Evolutionary conservation across 2,329 filamentous ascomycete species (phyloP).

Genomic region (Rutstroemia sp.): DNA sequence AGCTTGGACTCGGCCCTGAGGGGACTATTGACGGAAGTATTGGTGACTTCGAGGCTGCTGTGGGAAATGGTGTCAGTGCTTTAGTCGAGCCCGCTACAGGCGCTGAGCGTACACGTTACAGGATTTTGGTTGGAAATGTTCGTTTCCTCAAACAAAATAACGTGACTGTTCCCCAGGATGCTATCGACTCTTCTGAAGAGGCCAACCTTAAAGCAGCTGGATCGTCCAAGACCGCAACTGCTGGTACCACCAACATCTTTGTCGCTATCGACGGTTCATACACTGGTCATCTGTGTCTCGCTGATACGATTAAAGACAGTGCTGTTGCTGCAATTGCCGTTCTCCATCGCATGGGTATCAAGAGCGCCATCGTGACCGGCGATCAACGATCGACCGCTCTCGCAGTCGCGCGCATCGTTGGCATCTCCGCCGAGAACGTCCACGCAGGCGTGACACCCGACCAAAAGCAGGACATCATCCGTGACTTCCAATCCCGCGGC

Average conservation of each 20-base stretch:
- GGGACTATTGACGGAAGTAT: conserved; percentile 74
- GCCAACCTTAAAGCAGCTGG: conserved; percentile 41
- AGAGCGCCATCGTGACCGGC: conserved; percentile 86
- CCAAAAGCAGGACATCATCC: conserved; percentile 83
- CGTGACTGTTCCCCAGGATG: conserved; percentile 57
- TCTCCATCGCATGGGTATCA: conserved; percentile 76
- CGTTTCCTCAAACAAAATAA: conserved; percentile 65
- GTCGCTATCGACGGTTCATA: conserved; percentile 79
- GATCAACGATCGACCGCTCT: conserved; percentile 81
- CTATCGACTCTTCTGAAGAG: conserved; percentile 55
- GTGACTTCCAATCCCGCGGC: conserved; percentile 64
- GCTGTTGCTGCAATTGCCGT: conserved; percentile 75
- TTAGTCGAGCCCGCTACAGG: conserved; percentile 68
- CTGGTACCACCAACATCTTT: conserved; percentile 86
- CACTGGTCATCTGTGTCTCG: conserved; percentile 73
- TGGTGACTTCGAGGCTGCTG: conserved; percentile 73
- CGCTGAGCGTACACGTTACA: conserved; percentile 63
- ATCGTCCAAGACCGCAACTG: conserved; percentile 30
- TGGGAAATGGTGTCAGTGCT: conserved; percentile 81
- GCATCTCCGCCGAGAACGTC: conserved; percentile 69
- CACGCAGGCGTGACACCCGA: conserved; percentile 83
- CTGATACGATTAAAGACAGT: conserved; percentile 85
- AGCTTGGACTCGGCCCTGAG: conserved; percentile 66
- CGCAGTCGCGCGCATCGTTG: conserved; percentile 74
- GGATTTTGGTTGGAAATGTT: conserved; percentile 77